These are phyloP conservation scores for Malus sylvestris DNA, from an alignment of 306 rosid species.

Conservation along the genomic window DNA sequence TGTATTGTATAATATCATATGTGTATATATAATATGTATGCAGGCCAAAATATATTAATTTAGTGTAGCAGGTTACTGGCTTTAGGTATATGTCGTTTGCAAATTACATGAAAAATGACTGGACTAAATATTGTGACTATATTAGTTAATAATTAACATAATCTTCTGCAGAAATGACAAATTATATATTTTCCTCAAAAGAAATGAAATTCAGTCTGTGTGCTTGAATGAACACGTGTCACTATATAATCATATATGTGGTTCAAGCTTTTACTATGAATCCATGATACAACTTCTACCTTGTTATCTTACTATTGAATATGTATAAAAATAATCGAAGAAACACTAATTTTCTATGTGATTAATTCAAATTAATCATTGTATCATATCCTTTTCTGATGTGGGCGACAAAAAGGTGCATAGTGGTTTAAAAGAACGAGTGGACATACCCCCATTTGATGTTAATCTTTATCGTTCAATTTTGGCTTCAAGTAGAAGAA, in stretches of 20 bases:
- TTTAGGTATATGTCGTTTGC: not conserved
- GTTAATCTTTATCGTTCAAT: not conserved
- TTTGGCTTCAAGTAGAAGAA: not conserved
- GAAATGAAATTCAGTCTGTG: not conserved
- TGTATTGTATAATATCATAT: not conserved
- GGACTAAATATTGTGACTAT: not conserved
- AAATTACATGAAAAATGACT: not conserved
- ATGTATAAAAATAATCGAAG: not conserved
- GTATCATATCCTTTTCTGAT: not conserved
- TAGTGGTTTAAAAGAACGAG: slow-evolving; percentile 1
- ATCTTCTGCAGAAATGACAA: not conserved
- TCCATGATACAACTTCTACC: not conserved
- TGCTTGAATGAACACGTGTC: not conserved
- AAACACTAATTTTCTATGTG: not conserved
- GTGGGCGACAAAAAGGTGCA: slow-evolving; percentile 17
- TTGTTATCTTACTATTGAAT: not conserved
- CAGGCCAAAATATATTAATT: not conserved
- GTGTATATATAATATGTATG: not conserved
- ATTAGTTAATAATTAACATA: not conserved
- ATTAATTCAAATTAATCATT: not conserved
- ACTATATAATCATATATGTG: too few species aligned
- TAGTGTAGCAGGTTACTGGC: not conserved
- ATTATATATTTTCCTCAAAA: not conserved
- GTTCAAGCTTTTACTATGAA: not conserved
- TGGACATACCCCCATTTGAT: not conserved